Conservation (phyloP, 2,329 filamentous ascomycete genomes). For the Aspergillus sp. region DNA sequence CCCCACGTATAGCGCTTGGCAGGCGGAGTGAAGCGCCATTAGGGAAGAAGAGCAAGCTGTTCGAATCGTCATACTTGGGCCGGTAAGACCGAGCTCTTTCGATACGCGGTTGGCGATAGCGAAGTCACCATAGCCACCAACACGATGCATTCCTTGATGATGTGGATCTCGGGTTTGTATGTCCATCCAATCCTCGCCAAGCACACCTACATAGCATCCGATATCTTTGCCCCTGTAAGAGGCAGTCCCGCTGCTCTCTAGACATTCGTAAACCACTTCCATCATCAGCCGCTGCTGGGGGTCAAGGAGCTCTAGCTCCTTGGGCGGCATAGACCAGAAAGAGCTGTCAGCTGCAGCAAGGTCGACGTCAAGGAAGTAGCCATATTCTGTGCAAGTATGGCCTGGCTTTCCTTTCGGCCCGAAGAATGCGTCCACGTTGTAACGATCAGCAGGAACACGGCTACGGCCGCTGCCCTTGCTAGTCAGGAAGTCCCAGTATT, state of each 20-base stretch:
- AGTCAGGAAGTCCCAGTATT: slow-evolving; percentile 25
- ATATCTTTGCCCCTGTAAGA: slow-evolving; percentile 31
- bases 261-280: slow-evolving; percentile 32
- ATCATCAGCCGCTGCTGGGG: slow-evolving; percentile 35
- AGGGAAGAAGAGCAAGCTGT: slow-evolving; percentile 30
- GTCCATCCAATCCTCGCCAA: slow-evolving; percentile 28
- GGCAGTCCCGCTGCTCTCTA: slow-evolving; percentile 31
- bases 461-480: slow-evolving; percentile 16
- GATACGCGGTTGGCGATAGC: slow-evolving; percentile 8
- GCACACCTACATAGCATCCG: slow-evolving; percentile 27
- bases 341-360: slow-evolving; percentile 23
- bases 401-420: slow-evolving; percentile 15
- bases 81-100: slow-evolving; percentile 10
- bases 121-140: slow-evolving; percentile 12
- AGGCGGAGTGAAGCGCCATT: slow-evolving; percentile 27
- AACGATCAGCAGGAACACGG: slow-evolving; percentile 24
- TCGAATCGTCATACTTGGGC: slow-evolving; percentile 34
- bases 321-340: slow-evolving; percentile 26
- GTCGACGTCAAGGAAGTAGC: slow-evolving; percentile 31
- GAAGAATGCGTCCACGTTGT: slow-evolving; percentile 25
- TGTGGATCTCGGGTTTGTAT: slow-evolving; percentile 19
- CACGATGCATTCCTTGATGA: slow-evolving; percentile 7
- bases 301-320: slow-evolving; percentile 28
- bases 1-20: slow-evolving; percentile 19
- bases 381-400: slow-evolving; percentile 9